Base-by-base conservation (phyloP, 441 rosid genomes). In the Adansonia gregorii region DNA sequence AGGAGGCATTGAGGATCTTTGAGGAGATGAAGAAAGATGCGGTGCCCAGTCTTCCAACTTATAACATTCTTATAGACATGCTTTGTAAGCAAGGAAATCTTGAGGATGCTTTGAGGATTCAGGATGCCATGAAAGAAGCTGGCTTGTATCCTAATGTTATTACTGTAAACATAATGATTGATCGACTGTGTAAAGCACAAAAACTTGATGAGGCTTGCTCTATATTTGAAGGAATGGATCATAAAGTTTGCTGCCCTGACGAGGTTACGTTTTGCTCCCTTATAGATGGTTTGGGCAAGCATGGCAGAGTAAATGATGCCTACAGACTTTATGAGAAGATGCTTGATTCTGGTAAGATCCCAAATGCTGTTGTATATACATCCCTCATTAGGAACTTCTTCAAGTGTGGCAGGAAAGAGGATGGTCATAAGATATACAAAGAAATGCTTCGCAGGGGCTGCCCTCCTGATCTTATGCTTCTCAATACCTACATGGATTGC, bases 391-490 rank as follows among this genome's bases (percentile, higher is more conserved):
- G 86, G 80, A 94, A 84, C 87, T 95, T 94, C 83, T 95, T 95
- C 86, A 90, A 76, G 77, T 79, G 80, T n/a, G 91, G 94, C 46
- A 86, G 98, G 84, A 91, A 90, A 83, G 94, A 88, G 72, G 99
- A 95, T 86, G 98, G 98, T 9, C 97, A 95, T 87, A 95, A 95
- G 90, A 86, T 92, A 75, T 95, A 88, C 81, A 94, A 90, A 77
- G 99, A 95, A 86, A 90, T 95, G 99, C 79, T 89, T 46, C 78
- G 70, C 20, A 84, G 83, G 22, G 97, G 89, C 12, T 92, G 93
- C 69, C 75, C 84, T 78, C 97, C 95, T 74, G 98, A 95, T 79
- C 88, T 94, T 80, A 89, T 76, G 86, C 90, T 95, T 79, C 92
- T 91, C 61, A 94, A 95, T 76, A 83, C 91, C 45, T 94, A 95